Evolutionary conservation across 495 filamentous ascomycete genomes (phyloP), one percentile per base, ranked within the genome.

Genomic region (Delitschia confertaspora): DNA sequence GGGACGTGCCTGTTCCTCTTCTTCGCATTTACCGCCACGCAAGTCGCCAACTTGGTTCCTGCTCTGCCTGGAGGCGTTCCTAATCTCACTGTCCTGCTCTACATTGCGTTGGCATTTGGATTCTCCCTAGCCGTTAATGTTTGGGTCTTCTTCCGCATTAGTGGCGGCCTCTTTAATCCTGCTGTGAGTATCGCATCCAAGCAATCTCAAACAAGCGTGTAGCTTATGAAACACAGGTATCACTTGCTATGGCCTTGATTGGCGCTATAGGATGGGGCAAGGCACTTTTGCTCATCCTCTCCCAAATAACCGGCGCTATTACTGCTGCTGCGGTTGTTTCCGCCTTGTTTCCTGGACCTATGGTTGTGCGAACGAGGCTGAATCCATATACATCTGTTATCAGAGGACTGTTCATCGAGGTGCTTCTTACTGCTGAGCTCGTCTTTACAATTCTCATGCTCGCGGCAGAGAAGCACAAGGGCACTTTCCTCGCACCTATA

Each of bases 1-100:
- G 86, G 86, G 19, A 93, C 86, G 0, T 87, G 85, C 50, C 53
- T 88, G 49, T 93, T 89, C 65, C 69, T 91, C 3, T 81, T 88
- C 64, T 83, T 89, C 49, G 78, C 83, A 24, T 88, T 91, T 56
- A 75, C 76, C 5, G 85, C 75, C 16, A 81, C 85, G 3, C 82
- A 91, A 53, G 77, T 84, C 20, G 77, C 81, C 35, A 82, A 81
- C 55, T 46, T 48, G 3, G 62, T 59, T 35, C 25, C 53, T 17
- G 25, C 20, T 21, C 22, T 24, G 16, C 33, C 22, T 17, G 22
- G 37, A 4, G 13, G 3, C 17, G 33, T 13, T 16, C 62, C 49
- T 9, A 53, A 55, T 25, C 37, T 49, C 2, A 45, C 55, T 4
- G 38, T 56, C 11, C 60, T 93, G 25, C 60, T 88, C 14, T 93